phyloP scores from a whole-genome alignment of 805 yeast genomes.

The Myxozyma lipomycoides region DNA sequence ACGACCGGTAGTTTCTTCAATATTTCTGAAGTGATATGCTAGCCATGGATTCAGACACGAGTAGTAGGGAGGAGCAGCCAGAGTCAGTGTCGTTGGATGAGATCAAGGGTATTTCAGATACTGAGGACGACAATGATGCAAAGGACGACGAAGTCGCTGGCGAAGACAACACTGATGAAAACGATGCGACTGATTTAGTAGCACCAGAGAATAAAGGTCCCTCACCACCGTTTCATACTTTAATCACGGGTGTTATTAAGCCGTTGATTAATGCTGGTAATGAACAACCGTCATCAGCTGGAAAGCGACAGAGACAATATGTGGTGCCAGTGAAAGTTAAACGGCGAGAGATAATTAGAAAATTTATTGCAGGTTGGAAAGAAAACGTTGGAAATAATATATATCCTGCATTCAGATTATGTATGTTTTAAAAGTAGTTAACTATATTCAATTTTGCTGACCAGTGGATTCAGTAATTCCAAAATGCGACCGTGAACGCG shows the following conservation, averaged over 20 bases:
- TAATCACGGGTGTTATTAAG: constrained; percentile 44
- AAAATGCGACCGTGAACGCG: constrained; percentile 53
- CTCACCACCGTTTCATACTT: constrained; percentile 42
- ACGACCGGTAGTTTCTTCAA: no score
- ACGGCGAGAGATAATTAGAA: constrained; percentile 34
- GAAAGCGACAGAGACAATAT: constrained; percentile 19
- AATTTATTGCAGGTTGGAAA: constrained; percentile 52
- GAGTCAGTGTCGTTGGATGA: neutral
- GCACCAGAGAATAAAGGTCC: constrained; percentile 41
- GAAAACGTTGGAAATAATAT: constrained; percentile 57
- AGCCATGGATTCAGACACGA: no score
- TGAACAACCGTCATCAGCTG: constrained; percentile 26
- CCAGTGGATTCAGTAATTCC: constrained; percentile 45
- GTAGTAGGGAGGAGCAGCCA: no score
- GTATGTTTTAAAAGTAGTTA: constrained; percentile 18
- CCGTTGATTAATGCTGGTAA: constrained; percentile 39
- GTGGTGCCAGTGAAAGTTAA: constrained; percentile 28
- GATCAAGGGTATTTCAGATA: neutral
- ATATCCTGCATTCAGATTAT: constrained; percentile 60
- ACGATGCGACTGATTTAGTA: constrained; percentile 1
- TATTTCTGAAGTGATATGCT: no score
- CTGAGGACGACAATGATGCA: neutral
- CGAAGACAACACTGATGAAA: neutral
- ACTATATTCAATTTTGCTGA: constrained; percentile 13
- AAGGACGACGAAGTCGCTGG: neutral